Evolutionary conservation across 225 moss, liverwort and hornwort species (phyloP), one percentile per base, ranked within the genome.

Genomic region (Pseudoscleropodium purum): DNA sequence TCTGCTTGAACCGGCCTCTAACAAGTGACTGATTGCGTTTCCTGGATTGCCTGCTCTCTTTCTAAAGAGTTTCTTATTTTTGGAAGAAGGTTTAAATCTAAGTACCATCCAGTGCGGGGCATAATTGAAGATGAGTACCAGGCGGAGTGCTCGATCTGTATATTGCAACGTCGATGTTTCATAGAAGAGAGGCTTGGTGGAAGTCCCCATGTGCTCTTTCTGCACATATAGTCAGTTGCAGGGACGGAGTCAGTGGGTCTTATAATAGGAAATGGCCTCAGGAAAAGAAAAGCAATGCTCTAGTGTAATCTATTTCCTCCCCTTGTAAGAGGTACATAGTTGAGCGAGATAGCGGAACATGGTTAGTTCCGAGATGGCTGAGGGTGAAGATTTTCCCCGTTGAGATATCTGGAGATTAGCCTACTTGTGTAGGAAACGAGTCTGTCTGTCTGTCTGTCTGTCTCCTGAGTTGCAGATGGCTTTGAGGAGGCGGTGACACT

Each of bases 1-100:
- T 95, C 47, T 99, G 99, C 92, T 93, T 99, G 91, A 92, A 96
- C 77, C 95, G 95, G 75, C 99, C 99, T 85, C 88, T 97, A 60
- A 99, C 97, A 81, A 94, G 95, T 93, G 97, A 97, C 94, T 97
- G 92, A 96, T 36, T 69, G 86, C 84, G 66, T 63, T 37, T 61
- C 51, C 29, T 56, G 63, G 84, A 84, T 85, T 62, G 65, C 60
- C 89, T 89, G 82, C 81, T 92, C 86, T 91, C 62, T 89, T 89
- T 86, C 63, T 74, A 7, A 83, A 43, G 60, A 90, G 66, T 81
- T 90, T 88, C 80, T 85, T 83, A 81, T 86, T 57, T 90, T 89
- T 59, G 84, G 65, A 77, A 87, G 63, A 91, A 64, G 83, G 80
- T 91, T 86, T 47, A 47, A 84, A 88, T 85, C 78, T 84, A 79